Evolutionary conservation across 1,284 basidiomycete species (phyloP).

Genomic region (Malassezia sp.): DNA sequence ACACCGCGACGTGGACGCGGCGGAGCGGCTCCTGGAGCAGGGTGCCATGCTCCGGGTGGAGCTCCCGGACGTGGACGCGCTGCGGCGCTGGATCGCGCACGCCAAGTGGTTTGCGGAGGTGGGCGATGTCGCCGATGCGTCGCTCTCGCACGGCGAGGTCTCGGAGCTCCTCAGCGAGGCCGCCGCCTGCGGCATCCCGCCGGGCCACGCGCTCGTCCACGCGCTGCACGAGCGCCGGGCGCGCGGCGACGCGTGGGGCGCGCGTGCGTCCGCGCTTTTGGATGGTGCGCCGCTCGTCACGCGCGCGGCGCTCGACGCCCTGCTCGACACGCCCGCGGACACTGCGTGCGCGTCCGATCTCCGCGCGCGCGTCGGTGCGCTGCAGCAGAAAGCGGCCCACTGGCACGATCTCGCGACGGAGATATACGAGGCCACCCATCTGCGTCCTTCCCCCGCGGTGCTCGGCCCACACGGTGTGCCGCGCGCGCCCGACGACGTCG

Average conservation of each 20-base stretch:
- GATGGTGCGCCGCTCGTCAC: background rate
- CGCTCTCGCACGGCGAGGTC: slow-evolving; percentile 31
- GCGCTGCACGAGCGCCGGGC: slow-evolving; percentile 20
- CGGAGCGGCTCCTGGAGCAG: slow-evolving; percentile 59
- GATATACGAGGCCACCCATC: slow-evolving; percentile 9
- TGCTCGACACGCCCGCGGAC: slow-evolving; percentile 6
- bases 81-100: slow-evolving; percentile 65
- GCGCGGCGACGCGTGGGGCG: slow-evolving; percentile 26
- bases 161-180: slow-evolving; percentile 63
- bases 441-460: background rate
- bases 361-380: slow-evolving; percentile 1
- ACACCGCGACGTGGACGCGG: slow-evolving; percentile 51
- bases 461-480: background rate
- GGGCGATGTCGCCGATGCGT: slow-evolving; percentile 36
- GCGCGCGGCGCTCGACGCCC: slow-evolving; percentile 3
- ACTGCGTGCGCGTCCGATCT: slow-evolving; percentile 1
- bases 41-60: slow-evolving; percentile 65
- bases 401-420: slow-evolving; percentile 5
- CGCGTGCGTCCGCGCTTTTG: background rate
- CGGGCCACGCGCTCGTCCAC: slow-evolving; percentile 22
- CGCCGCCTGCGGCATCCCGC: slow-evolving; percentile 56
- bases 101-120: slow-evolving; percentile 55
- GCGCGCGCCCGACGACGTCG: background rate
- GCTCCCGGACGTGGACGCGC: slow-evolving; percentile 60
- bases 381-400: slow-evolving; percentile 14